Base-by-base conservation (phyloP, 768 basidiomycete genomes). In the Chiua virens region DNA sequence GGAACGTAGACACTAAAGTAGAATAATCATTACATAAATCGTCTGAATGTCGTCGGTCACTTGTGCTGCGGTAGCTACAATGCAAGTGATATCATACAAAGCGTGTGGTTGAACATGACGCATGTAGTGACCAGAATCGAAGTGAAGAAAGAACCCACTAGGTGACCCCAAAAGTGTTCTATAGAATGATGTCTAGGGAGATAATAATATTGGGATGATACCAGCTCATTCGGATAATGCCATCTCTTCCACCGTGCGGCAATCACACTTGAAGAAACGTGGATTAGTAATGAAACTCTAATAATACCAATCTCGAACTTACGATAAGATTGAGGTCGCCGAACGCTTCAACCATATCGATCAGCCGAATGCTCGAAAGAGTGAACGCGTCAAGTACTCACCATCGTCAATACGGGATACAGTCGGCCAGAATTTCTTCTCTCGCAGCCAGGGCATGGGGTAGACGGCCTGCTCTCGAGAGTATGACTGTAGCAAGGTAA, bases 391-490 rank as follows among this genome's bases (percentile, higher is more conserved):
- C 4, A 42, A 11, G n/a, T 14, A 71, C 86, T 64, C 66, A 94
- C 92, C 89, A 75, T 98, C 96, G 63, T 98, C 95, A 45, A 99
- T 81, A 42, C 96, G 79, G 5, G 90, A 87, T 38, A 95, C 89
- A 5, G 89, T 80, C 1, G 97, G 96, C 97, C 97, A 99, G 74
- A 98, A 96, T 72, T 99, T 99, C 75, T 81, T 88, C 70, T 89
- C 86, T 44, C 76, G 75, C 27, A 99, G 77, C 77, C 84, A 89
- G 13, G 87, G 79, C 54, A 92, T 68, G 21, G 97, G 95, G 69
- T 92, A 98, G 8, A 82, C 94, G n/a, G 97, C 96, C 54, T 84
- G 79, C 57, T 92, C 82, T 32, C 94, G 88, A 41, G 91, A 83
- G 68, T 98, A 98, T 14, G 95, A 28, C 91, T 92, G n/a, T 5